Percentiles rank a stretch among this genome's conserved stretches.
Evolutionary conservation across 768 basidiomycete species (phyloP).

Genomic region (Sistotremastrum niveocremeum): DNA sequence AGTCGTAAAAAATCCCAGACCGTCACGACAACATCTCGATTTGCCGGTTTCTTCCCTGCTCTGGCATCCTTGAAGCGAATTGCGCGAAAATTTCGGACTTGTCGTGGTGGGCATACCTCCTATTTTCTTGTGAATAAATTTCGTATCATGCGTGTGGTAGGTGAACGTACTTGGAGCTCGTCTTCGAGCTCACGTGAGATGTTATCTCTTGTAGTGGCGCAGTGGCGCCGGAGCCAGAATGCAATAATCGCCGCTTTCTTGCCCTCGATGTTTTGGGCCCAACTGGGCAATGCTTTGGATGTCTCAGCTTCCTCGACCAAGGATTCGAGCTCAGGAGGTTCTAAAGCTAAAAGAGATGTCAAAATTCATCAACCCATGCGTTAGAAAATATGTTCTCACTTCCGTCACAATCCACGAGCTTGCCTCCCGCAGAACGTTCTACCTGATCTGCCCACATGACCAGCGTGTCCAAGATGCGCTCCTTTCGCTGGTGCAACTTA

Average conservation of each 20-base stretch:
- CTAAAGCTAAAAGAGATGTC: slow-evolving; percentile 9
- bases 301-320: slow-evolving; percentile 58
- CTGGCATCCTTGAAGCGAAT: slow-evolving; percentile 52
- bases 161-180: slow-evolving; percentile 52
- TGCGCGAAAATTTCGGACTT: slow-evolving; percentile 67
- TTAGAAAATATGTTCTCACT: slow-evolving; percentile 9
- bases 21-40: slow-evolving; percentile 61
- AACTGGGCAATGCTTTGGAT: slow-evolving; percentile 13
- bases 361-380: not conserved
- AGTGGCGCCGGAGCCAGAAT: slow-evolving; percentile 18
- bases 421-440: slow-evolving; percentile 39
- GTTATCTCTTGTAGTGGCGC: slow-evolving; percentile 24
- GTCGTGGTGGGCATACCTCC: slow-evolving; percentile 54
- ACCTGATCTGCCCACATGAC: slow-evolving; percentile 55
- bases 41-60: slow-evolving; percentile 34
- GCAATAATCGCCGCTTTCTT: slow-evolving; percentile 29
- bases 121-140: slow-evolving; percentile 12
- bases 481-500: slow-evolving; percentile 41
- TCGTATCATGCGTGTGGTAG: not conserved
- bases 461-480: slow-evolving; percentile 38
- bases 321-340: slow-evolving; percentile 25
- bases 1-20: slow-evolving; percentile 65
- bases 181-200: slow-evolving; percentile 46
- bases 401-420: slow-evolving; percentile 20
- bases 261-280: too few relatives aligned